phyloP scores from a whole-genome alignment of 208 protist genomes.

The Leishmania turanica region DNA sequence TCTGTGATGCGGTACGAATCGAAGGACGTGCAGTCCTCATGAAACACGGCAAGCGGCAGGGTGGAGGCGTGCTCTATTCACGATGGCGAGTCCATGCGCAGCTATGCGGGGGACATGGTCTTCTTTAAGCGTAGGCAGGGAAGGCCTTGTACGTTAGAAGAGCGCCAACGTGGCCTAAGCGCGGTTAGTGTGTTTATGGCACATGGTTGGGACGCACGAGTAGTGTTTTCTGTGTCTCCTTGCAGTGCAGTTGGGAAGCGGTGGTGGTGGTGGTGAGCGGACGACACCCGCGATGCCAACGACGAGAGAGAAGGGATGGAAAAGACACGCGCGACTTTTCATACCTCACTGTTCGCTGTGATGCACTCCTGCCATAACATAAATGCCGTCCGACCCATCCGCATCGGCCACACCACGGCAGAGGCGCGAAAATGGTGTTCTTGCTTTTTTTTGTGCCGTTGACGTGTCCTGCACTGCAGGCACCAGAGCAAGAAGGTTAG shows the following conservation, averaged over 20 bases:
- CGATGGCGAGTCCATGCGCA: not conserved
- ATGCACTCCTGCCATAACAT: not conserved
- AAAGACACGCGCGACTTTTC: not conserved
- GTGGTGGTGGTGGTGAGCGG: too few species aligned
- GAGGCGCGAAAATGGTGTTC: too few species aligned
- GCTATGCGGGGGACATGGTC: not conserved
- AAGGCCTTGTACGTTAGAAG: not conserved
- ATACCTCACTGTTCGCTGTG: not conserved
- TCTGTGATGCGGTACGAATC: not conserved
- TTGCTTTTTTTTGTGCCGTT: too few species aligned
- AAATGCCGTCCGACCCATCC: too few species aligned
- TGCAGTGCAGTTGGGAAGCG: too few species aligned
- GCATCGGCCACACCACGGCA: too few species aligned
- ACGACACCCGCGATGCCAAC: too few species aligned
- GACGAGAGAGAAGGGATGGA: not conserved
- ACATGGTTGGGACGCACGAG: not conserved
- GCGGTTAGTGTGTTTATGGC: not conserved
- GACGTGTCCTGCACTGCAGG: not conserved
- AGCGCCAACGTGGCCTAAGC: not conserved
- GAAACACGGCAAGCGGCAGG: not conserved
- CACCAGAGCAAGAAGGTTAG: not conserved
- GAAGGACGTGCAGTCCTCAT: not conserved
- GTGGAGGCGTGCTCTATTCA: not conserved
- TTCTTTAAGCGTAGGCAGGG: not conserved
- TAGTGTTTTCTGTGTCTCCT: too few species aligned